Percentiles rank a stretch among this genome's conserved stretches.
Evolutionary conservation across 768 basidiomycete genomes (phyloP).

Genomic region (Mycena vulgaris): DNA sequence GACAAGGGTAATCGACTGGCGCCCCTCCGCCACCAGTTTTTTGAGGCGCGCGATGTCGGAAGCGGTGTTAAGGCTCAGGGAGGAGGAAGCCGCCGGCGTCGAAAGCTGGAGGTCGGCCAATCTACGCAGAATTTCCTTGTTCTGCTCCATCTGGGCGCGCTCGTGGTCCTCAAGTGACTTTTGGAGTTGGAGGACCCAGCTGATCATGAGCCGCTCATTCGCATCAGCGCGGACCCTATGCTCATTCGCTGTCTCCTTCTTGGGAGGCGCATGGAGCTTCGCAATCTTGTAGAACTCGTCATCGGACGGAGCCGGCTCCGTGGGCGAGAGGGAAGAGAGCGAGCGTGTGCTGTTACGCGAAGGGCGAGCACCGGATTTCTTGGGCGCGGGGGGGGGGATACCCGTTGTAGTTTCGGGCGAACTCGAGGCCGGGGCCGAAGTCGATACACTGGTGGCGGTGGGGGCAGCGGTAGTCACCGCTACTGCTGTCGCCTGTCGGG

Average conservation of each 20-base stretch:
- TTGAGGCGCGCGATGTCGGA: slow-evolving; percentile 5
- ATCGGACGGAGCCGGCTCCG: neutral
- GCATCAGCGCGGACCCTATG: neutral
- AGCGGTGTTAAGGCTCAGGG: neutral
- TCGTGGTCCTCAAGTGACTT: neutral
- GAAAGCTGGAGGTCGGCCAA: neutral
- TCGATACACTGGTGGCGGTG: no score
- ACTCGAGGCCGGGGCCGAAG: no score
- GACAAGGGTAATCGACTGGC: neutral
- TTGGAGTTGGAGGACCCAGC: neutral
- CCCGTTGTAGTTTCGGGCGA: no score
- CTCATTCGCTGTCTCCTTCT: neutral
- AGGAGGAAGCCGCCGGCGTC: neutral
- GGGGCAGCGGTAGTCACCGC: neutral
- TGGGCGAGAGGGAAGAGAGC: neutral
- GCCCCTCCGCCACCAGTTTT: neutral
- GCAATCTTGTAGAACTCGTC: neutral
- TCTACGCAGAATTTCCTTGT: neutral
- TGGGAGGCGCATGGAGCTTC: neutral
- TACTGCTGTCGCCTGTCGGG: neutral
- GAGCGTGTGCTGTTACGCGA: neutral
- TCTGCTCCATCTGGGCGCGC: neutral
- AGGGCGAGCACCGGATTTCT: neutral
- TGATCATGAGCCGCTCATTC: neutral
- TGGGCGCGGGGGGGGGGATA: no score